These are phyloP conservation scores for Physcomitrellopsis africana DNA, from an alignment of 225 moss, liverwort and hornwort species.

Conservation along the genomic window DNA sequence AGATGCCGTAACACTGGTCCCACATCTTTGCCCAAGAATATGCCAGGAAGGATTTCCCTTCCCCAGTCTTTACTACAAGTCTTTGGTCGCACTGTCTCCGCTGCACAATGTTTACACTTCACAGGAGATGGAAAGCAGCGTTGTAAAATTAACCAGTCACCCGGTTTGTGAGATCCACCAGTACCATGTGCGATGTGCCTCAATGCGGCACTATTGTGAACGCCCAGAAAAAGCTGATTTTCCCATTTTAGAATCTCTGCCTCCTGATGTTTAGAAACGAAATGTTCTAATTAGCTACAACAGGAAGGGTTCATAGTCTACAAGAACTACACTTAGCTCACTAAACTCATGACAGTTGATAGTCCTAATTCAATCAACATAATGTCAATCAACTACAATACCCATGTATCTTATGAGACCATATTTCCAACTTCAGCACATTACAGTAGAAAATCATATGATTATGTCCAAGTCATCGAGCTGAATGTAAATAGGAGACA, in stretches of 20 bases:
- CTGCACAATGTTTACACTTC: conserved; percentile 49
- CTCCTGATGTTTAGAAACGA: conserved; percentile 42
- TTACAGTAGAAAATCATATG: conserved; percentile 9
- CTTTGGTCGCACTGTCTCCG: conserved; percentile 40
- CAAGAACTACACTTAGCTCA: background rate
- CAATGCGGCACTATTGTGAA: conserved; percentile 47
- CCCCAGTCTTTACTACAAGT: conserved; percentile 73
- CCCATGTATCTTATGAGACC: background rate
- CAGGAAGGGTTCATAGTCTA: background rate
- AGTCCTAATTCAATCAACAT: conserved; percentile 10
- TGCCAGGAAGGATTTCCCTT: conserved; percentile 64
- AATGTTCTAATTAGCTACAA: conserved; percentile 17
- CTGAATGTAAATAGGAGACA: conserved; percentile 15
- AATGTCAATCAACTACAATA: background rate
- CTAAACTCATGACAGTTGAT: conserved; percentile 7
- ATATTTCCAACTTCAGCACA: conserved; percentile 11
- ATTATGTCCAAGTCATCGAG: background rate
- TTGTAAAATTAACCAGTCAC: conserved; percentile 70
- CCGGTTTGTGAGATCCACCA: conserved; percentile 64
- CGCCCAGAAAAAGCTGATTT: conserved; percentile 58
- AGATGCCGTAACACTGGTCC: conserved; percentile 56
- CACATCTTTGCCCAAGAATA: conserved; percentile 70
- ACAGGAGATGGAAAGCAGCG: conserved; percentile 44
- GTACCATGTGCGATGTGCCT: conserved; percentile 67
- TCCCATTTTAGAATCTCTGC: conserved; percentile 68